A percentile compares a stretch with the other conserved stretches of the same genome.
These are phyloP conservation scores for Picea engelmannii DNA, from an alignment of 83 land plant genomes.

Conservation along the genomic window DNA sequence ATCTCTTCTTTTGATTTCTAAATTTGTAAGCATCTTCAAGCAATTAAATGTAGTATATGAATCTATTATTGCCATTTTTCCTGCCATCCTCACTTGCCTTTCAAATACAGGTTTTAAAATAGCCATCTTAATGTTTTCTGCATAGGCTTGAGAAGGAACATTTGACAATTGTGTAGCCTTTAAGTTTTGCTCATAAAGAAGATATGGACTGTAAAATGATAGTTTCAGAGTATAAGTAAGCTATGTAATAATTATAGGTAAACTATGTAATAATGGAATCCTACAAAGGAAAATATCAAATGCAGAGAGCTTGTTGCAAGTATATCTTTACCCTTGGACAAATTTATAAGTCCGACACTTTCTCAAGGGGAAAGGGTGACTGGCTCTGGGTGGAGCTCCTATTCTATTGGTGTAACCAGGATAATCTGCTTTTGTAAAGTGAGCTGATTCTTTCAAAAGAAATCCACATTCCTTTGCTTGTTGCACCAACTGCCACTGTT, in stretches of 20 bases:
- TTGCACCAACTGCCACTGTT: conserved; percentile 23
- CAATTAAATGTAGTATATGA: too few species aligned
- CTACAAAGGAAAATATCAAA: background rate
- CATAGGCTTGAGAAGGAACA: background rate
- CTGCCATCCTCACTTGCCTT: background rate
- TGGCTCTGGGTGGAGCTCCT: background rate
- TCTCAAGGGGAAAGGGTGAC: conserved; percentile 14
- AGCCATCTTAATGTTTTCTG: background rate
- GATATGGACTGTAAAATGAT: background rate
- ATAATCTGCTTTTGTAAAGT: conserved; percentile 2
- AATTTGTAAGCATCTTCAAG: too few species aligned
- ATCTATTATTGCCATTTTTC: background rate
- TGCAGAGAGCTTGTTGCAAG: background rate
- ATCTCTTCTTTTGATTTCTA: too few species aligned
- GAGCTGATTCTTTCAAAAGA: background rate
- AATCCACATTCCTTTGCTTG: conserved; percentile 23
- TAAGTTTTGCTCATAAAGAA: background rate
- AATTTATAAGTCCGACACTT: conserved; percentile 22
- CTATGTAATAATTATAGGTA: too few species aligned
- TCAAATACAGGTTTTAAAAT: background rate
- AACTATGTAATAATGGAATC: too few species aligned
- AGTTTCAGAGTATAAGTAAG: too few species aligned
- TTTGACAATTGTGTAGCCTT: background rate
- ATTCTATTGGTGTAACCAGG: conserved; percentile 30
- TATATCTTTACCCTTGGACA: background rate